These are phyloP conservation scores for Aegilops bicornis DNA, from an alignment of 176 grass and related monocot genomes.

Conservation along the genomic window DNA sequence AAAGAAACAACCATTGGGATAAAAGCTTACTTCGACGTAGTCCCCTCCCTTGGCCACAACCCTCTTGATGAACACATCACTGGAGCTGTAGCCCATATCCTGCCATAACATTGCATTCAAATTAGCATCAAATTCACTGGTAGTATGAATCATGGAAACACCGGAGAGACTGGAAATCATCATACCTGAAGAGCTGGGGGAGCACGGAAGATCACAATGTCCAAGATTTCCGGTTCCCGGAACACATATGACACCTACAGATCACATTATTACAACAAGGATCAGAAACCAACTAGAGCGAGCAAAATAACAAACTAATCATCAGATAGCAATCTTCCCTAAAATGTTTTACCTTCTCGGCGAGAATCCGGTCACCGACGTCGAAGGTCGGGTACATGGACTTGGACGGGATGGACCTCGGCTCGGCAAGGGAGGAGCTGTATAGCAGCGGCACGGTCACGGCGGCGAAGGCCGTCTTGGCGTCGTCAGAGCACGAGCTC, in stretches of 20 bases:
- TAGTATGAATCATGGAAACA: not conserved
- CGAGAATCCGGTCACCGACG: slow-evolving; percentile 89
- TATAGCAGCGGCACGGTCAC: slow-evolving; percentile 88
- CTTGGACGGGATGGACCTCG: slow-evolving; percentile 87
- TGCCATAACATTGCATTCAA: slow-evolving; percentile 38
- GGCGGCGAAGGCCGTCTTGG: slow-evolving; percentile 88
- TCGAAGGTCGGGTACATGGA: slow-evolving; percentile 99
- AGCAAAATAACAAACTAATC: not conserved
- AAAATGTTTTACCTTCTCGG: slow-evolving; percentile 75
- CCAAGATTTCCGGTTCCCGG: slow-evolving; percentile 83
- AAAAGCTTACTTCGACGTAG: slow-evolving; percentile 81
- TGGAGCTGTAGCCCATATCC: slow-evolving; percentile 66
- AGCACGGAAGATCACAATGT: slow-evolving; percentile 92
- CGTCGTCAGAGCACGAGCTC: slow-evolving; percentile 82
- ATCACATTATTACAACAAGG: slow-evolving; percentile 25
- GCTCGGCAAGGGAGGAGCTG: slow-evolving; percentile 74
- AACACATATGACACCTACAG: slow-evolving; percentile 88
- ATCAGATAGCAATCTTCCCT: not conserved
- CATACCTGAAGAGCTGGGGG: slow-evolving; percentile 64
- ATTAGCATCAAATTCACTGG: not conserved
- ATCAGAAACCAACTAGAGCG: not conserved
- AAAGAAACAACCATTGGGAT: slow-evolving; percentile 18
- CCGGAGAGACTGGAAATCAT: slow-evolving; percentile 11
- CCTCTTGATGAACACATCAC: slow-evolving; percentile 96
- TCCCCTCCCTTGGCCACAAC: slow-evolving; percentile 93